Base-by-base conservation (phyloP, 768 basidiomycete genomes). In the Lactarius sp. region DNA sequence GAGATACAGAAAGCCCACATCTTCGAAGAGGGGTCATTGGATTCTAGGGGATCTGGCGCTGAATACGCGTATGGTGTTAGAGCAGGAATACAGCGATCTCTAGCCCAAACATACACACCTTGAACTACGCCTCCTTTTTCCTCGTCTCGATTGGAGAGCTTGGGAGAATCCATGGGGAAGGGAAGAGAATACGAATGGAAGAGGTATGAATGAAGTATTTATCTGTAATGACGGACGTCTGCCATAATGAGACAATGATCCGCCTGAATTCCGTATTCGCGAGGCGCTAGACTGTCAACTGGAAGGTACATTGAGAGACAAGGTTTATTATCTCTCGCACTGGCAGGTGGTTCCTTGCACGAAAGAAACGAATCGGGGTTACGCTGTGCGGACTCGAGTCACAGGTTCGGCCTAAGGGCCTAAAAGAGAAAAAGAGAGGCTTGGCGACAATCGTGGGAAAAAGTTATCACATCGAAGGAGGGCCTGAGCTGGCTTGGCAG, bases 1-100 rank as follows among this genome's bases (percentile, higher is more conserved):
- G 55, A 12, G 41, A 63, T 16, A 51, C 52, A 63, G 44, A 66
- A 31, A 41, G n/a, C 13, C 64, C 64, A 66, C 56, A 66, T 66
- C 47, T 64, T 66, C n/a, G 52, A 52, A 36, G 61, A 31, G 16
- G 61, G 51, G 51, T 63, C 56, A 54, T 64, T 27, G 20, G 2
- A 20, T 16, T 20, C 27, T 46, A 7, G 16, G 10, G 8, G 1
- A 14, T 47, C 63, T 51, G 39, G 2, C 5, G 36, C 4, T 4
- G 16, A 34, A 10, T 8, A 12, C 6, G 5, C 10, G 2, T 36
- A 47, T 4, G 34, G n/a, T n/a, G 13, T 37, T 20, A 36, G 51
- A 20, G 44, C 34, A 16, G 22, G 36, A 31, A 39, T 0, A 14
- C 22, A 4, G 16, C 0, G 20, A 34, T 14, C 3, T 42, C 18